These are phyloP conservation scores for Auriscalpium microsporum DNA, from an alignment of 768 basidiomycete species.

Conservation along the genomic window DNA sequence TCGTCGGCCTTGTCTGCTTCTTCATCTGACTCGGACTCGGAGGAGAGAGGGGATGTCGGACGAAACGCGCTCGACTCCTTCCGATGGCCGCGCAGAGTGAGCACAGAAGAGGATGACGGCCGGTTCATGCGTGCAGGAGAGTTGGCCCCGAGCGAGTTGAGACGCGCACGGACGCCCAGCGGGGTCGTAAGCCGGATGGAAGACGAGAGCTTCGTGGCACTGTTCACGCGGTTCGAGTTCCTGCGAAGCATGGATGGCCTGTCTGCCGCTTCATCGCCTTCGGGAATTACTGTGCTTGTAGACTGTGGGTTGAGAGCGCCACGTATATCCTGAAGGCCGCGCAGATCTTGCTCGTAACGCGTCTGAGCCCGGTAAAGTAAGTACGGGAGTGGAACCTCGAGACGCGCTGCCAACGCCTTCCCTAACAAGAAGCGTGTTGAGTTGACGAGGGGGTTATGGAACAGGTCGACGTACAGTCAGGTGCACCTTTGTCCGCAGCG, in stretches of 20 bases:
- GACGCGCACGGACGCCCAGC: constrained; percentile 58
- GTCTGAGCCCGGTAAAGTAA: constrained; percentile 78
- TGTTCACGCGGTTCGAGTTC: constrained; percentile 12
- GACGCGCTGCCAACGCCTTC: constrained; percentile 75
- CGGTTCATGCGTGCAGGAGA: constrained; percentile 36
- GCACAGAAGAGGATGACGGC: constrained; percentile 57
- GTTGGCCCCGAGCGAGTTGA: constrained; percentile 58
- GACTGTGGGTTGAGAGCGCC: constrained; percentile 47
- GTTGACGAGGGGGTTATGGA: not conserved
- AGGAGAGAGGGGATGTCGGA: constrained; percentile 17
- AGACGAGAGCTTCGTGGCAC: constrained; percentile 25
- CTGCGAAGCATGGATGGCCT: constrained; percentile 9
- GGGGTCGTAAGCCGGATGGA: constrained; percentile 45
- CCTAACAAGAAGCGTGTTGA: constrained; percentile 33
- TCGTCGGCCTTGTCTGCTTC: constrained; percentile 58
- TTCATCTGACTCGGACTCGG: constrained; percentile 35
- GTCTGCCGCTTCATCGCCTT: constrained; percentile 6
- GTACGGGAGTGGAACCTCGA: constrained; percentile 77
- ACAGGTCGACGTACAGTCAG: constrained; percentile 57
- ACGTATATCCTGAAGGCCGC: constrained; percentile 64
- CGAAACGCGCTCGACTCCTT: constrained; percentile 9
- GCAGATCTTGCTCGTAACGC: constrained; percentile 78
- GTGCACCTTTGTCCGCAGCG: constrained; percentile 59
- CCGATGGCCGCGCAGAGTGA: constrained; percentile 42
- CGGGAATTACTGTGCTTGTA: constrained; percentile 22